phyloP scores from a whole-genome alignment of 169 alveolate species.

The Perkinsus marinus region DNA sequence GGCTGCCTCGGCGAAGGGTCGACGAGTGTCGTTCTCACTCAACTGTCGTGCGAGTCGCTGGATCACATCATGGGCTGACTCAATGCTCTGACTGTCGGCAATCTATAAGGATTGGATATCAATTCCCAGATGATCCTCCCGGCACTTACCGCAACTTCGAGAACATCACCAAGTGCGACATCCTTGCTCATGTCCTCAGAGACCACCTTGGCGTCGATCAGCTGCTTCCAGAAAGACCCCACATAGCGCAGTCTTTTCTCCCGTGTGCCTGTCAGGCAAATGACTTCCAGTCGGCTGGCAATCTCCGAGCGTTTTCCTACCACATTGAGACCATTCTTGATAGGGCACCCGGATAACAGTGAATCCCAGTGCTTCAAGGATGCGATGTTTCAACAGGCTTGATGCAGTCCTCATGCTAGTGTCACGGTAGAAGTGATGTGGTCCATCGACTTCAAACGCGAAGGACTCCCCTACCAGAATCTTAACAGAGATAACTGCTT shows the following conservation, averaged over 20 bases:
- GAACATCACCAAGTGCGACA: neutral
- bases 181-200: neutral
- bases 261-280: neutral
- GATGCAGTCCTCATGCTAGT: neutral
- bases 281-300: too few relatives aligned
- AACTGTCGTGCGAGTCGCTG: neutral
- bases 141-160: neutral
- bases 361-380: neutral
- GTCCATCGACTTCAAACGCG: neutral
- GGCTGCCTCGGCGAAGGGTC: neutral
- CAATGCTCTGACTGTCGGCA: neutral
- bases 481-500: neutral
- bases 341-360: neutral
- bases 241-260: neutral
- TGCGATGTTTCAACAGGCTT: neutral
- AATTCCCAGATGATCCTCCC: too few relatives aligned
- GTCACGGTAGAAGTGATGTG: neutral
- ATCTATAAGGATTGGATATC: too few relatives aligned
- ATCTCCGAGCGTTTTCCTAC: too few relatives aligned
- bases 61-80: neutral
- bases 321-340: neutral
- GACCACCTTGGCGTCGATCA: neutral
- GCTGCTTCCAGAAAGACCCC: neutral
- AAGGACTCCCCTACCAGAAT: neutral
- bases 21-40: neutral